A percentile compares a stretch with the other conserved stretches of the same genome.
These are phyloP conservation scores for Casuarina glauca DNA, from an alignment of 306 rosid species.

Conservation along the genomic window DNA sequence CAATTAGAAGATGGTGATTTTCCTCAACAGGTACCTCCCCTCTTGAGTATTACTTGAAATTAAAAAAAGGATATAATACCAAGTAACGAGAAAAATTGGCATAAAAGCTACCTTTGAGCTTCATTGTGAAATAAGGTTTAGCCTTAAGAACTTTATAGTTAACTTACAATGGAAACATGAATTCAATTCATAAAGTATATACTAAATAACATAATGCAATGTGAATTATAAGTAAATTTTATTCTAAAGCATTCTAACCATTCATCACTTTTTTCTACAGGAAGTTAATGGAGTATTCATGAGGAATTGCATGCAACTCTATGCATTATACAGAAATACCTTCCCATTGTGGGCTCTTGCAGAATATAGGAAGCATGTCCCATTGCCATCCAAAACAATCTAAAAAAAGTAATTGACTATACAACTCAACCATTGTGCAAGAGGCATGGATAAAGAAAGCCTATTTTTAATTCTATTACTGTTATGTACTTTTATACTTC, in stretches of 20 bases:
- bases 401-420: too few relatives aligned
- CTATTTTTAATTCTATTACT: too few relatives aligned
- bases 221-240: conserved; percentile 11
- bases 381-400: conserved; percentile 32
- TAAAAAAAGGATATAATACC: background rate
- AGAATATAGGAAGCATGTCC: conserved; percentile 60
- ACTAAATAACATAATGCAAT: conserved; percentile 11
- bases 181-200: background rate
- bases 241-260: background rate
- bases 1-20: conserved; percentile 66
- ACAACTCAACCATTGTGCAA: too few relatives aligned
- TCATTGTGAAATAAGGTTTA: too few relatives aligned
- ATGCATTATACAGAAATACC: conserved; percentile 63
- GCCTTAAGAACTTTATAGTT: too few relatives aligned
- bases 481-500: too few relatives aligned
- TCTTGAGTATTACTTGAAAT: background rate
- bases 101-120: background rate
- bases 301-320: conserved; percentile 69
- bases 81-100: background rate
- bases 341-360: conserved; percentile 76
- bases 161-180: background rate
- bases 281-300: conserved; percentile 60
- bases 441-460: too few relatives aligned
- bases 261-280: conserved; percentile 1
- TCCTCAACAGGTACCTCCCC: conserved; percentile 55